phyloP scores from a whole-genome alignment of 306 rosid genomes.

The Medicago ruthenica region DNA sequence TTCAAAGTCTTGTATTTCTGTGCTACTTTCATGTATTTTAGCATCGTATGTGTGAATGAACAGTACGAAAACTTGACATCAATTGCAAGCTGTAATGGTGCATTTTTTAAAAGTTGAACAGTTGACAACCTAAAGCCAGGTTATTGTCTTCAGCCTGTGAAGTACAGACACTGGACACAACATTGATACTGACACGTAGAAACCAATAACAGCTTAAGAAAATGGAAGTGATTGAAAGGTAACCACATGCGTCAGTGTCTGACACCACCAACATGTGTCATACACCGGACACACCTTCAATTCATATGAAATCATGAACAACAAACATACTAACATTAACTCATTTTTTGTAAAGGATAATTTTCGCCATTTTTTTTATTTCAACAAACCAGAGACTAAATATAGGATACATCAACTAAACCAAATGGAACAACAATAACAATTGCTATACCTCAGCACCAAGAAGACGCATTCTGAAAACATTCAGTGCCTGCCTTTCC shows the following conservation, averaged over 20 bases:
- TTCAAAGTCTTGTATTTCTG: background rate
- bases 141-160: background rate
- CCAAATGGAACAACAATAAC: constrained; percentile 25
- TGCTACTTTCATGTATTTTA: background rate
- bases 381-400: constrained; percentile 24
- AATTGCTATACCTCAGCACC: constrained; percentile 87
- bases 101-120: background rate
- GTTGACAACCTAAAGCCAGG: constrained; percentile 9
- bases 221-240: background rate
- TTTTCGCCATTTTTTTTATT: background rate
- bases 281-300: background rate
- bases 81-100: background rate
- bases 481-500: constrained; percentile 97
- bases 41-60: constrained; percentile 15
- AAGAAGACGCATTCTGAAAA: constrained; percentile 94
- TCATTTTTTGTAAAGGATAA: background rate
- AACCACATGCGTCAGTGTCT: background rate
- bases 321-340: background rate
- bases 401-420: constrained; percentile 21
- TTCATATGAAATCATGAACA: background rate
- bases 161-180: background rate
- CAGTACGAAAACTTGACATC: background rate
- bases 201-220: background rate
- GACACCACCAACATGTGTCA: background rate
- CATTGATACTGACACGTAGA: background rate